Percentiles rank a stretch among this genome's conserved stretches.
phyloP scores from a whole-genome alignment of 768 basidiomycete genomes.

The Pleurotus tuoliensis region DNA sequence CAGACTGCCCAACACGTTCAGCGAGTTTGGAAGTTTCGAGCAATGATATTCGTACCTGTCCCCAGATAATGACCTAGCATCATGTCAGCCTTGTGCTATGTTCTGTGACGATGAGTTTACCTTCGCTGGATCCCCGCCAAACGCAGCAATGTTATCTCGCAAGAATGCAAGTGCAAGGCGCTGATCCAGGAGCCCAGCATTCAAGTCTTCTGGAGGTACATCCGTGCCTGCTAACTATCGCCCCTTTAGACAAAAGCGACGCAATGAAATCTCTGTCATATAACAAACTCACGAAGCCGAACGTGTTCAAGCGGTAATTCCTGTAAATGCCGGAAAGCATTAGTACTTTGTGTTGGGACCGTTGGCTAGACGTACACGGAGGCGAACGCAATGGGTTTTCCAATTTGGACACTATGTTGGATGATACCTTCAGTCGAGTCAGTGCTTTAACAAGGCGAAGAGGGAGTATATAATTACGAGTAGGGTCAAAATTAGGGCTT shows the following conservation, averaged over 20 bases:
- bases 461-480: slow-evolving; percentile 28
- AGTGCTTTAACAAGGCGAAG: neutral
- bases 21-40: too few species aligned
- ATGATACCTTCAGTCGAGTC: neutral
- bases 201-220: slow-evolving; percentile 45
- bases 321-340: slow-evolving; percentile 18
- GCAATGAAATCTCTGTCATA: too few species aligned
- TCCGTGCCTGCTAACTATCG: slow-evolving; percentile 41
- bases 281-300: slow-evolving; percentile 43
- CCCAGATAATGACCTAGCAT: slow-evolving; percentile 51
- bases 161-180: slow-evolving; percentile 54
- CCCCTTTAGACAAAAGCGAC: too few species aligned
- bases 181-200: slow-evolving; percentile 61
- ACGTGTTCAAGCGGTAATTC: slow-evolving; percentile 56
- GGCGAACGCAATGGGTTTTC: slow-evolving; percentile 52
- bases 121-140: slow-evolving; percentile 61
- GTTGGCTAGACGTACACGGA: slow-evolving; percentile 32
- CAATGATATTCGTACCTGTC: slow-evolving; percentile 30
- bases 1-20: slow-evolving; percentile 30
- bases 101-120: slow-evolving; percentile 19
- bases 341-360: neutral
- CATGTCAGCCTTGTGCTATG: too few species aligned
- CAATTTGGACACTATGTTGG: slow-evolving; percentile 37
- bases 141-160: slow-evolving; percentile 59
- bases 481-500: slow-evolving; percentile 37